These are phyloP conservation scores for Penicillium sumatraense DNA, from an alignment of 2,329 filamentous ascomycete genomes.

Conservation along the genomic window DNA sequence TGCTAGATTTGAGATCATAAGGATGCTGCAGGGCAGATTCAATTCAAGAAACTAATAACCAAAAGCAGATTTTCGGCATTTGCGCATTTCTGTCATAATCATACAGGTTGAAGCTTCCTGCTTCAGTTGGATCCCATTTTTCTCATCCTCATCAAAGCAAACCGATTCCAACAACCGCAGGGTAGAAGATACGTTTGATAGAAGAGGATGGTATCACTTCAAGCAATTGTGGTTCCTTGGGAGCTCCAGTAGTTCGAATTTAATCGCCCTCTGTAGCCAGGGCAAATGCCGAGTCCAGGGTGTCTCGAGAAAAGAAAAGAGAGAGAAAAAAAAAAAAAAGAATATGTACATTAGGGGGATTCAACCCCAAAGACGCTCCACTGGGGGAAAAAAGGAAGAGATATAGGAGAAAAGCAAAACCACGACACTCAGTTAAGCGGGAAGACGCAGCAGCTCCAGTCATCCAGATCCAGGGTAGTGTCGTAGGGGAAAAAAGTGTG, in stretches of 20 bases:
- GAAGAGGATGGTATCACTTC: constrained; percentile 14
- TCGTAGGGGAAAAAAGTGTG: not conserved
- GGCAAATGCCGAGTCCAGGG: constrained; percentile 12
- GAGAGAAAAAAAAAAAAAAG: constrained; percentile 7
- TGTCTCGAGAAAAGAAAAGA: constrained; percentile 12
- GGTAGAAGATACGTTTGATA: not conserved
- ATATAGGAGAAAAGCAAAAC: not conserved
- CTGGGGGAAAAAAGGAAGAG: not conserved
- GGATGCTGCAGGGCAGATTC: not conserved
- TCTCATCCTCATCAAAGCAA: constrained; percentile 17
- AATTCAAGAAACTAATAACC: constrained; percentile 22
- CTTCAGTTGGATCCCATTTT: constrained; percentile 20
- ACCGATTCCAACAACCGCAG: constrained; percentile 4
- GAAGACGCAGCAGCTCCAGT: not conserved
- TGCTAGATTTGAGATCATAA: not conserved
- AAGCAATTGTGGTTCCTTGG: constrained; percentile 15
- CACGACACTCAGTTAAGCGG: no score
- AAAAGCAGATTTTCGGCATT: constrained; percentile 31
- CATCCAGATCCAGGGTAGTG: not conserved
- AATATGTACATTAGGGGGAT: constrained; percentile 22
- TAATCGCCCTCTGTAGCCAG: constrained; percentile 13
- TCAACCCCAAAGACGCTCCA: not conserved
- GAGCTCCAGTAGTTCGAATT: constrained; percentile 10
- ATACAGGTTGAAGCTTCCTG: constrained; percentile 35
- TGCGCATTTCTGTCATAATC: constrained; percentile 45